These are phyloP conservation scores for Erysimum pusillum DNA, from an alignment of 441 rosid species.

Conservation along the genomic window DNA sequence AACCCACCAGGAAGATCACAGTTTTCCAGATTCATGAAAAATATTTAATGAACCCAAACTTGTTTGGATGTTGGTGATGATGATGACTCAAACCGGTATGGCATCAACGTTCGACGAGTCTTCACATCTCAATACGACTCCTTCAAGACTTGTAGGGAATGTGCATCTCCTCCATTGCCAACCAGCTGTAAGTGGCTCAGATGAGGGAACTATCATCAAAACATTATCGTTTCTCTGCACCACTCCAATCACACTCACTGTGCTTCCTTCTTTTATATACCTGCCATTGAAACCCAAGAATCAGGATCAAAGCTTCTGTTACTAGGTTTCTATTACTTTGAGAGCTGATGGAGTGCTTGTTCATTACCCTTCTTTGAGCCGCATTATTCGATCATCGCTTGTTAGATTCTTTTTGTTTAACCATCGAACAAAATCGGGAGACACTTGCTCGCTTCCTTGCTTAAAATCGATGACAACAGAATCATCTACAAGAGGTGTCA, in stretches of 20 bases:
- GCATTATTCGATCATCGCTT: constrained; percentile 69
- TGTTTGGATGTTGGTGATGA: constrained; percentile 14
- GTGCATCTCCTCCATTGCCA: constrained; percentile 92
- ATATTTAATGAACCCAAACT: constrained; percentile 41
- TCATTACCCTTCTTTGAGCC: constrained; percentile 66
- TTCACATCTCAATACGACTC: constrained; percentile 95
- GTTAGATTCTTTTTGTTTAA: constrained; percentile 65
- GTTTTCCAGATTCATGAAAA: constrained; percentile 43
- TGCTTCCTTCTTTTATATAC: constrained; percentile 98
- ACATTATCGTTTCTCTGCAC: constrained; percentile 98
- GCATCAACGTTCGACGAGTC: constrained; percentile 94
- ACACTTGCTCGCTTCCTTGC: constrained; percentile 60
- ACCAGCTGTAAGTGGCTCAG: constrained; percentile 90
- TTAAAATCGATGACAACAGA: constrained; percentile 56
- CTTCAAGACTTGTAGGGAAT: constrained; percentile 92
- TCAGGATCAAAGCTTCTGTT: constrained; percentile 11
- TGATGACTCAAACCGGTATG: constrained; percentile 74
- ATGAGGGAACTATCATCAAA: constrained; percentile 92
- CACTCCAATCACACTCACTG: constrained; percentile 97
- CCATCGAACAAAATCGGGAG: constrained; percentile 71
- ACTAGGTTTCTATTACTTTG: neutral
- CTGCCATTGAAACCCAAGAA: constrained; percentile 48
- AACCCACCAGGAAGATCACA: constrained; percentile 28
- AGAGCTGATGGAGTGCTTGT: constrained; percentile 25
- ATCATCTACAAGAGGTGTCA: constrained; percentile 66